Conservation (phyloP, 768 basidiomycete species). For the Boletus rubropictus region DNA sequence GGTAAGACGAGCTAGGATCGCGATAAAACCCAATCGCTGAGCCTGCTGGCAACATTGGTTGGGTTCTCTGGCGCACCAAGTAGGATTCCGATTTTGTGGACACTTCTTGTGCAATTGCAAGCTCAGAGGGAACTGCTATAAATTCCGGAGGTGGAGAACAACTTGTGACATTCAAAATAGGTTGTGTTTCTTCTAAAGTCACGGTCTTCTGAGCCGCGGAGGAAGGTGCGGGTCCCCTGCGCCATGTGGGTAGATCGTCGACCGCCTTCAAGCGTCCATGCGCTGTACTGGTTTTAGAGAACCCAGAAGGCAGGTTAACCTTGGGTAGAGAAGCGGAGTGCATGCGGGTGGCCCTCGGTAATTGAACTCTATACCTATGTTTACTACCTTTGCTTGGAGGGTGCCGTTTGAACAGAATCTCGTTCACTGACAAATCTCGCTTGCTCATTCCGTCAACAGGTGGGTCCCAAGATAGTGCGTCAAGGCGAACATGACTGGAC, state of each 20-base stretch:
- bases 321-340: conserved; percentile 24
- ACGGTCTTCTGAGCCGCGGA: conserved; percentile 8
- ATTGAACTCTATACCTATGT: conserved; percentile 30
- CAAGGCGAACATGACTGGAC: conserved; percentile 43
- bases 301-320: conserved; percentile 36
- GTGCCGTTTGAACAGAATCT: conserved; percentile 54
- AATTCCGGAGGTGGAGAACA: conserved; percentile 61
- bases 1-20: conserved; percentile 48
- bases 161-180: conserved; percentile 49
- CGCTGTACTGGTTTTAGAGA: conserved; percentile 13
- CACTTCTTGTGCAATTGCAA: conserved; percentile 31
- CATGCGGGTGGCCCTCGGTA: conserved; percentile 27
- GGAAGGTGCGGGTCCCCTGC: conserved; percentile 27
- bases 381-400: conserved; percentile 28
- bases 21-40: conserved; percentile 71
- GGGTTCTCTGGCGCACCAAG: conserved; percentile 42
- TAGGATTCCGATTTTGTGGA: conserved; percentile 23
- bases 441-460: conserved; percentile 60
- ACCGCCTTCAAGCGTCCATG: conserved; percentile 30
- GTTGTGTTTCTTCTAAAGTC: conserved; percentile 7
- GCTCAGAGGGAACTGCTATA: conserved; percentile 19
- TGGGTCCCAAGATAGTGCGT: conserved; percentile 67
- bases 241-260: conserved; percentile 37
- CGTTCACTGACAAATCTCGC: conserved; percentile 58
- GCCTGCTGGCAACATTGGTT: conserved; percentile 68